Percentiles rank a stretch among this genome's conserved stretches.
phyloP scores from a whole-genome alignment of 345 rosid species.

The Crucihimalaya himalaica region DNA sequence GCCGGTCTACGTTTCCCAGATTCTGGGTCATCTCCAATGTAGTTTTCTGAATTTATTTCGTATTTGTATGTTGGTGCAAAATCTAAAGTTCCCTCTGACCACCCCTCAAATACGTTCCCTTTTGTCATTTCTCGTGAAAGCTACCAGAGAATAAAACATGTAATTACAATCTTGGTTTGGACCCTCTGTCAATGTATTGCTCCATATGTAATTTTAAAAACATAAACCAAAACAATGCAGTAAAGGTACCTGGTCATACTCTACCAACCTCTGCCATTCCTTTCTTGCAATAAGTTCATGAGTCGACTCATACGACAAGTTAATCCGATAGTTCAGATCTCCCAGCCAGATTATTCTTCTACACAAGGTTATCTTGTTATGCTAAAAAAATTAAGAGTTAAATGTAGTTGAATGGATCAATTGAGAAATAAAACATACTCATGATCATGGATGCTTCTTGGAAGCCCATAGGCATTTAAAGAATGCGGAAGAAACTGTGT shows the following conservation, averaged over 20 bases:
- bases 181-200: not conserved
- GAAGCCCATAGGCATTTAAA: constrained; percentile 47
- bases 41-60: constrained; percentile 69
- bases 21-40: constrained; percentile 72
- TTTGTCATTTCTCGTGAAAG: constrained; percentile 67
- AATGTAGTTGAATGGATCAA: not conserved
- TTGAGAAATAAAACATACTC: constrained; percentile 59
- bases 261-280: constrained; percentile 71
- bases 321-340: constrained; percentile 88
- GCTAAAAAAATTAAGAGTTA: not conserved
- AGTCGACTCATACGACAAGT: constrained; percentile 67
- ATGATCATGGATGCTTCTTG: constrained; percentile 70
- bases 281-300: constrained; percentile 62
- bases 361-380: constrained; percentile 37
- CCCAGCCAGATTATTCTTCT: constrained; percentile 92
- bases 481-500: constrained; percentile 61
- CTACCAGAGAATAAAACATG: constrained; percentile 43
- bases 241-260: constrained; percentile 75
- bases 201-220: not conserved
- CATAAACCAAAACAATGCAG: constrained; percentile 4
- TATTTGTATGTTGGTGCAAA: constrained; percentile 96
- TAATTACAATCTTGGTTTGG: not conserved
- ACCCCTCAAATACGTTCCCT: constrained; percentile 81
- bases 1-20: constrained; percentile 84
- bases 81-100: constrained; percentile 72